These are phyloP conservation scores for Tolypocladium album DNA, from an alignment of 2,329 filamentous ascomycete species.

Conservation along the genomic window DNA sequence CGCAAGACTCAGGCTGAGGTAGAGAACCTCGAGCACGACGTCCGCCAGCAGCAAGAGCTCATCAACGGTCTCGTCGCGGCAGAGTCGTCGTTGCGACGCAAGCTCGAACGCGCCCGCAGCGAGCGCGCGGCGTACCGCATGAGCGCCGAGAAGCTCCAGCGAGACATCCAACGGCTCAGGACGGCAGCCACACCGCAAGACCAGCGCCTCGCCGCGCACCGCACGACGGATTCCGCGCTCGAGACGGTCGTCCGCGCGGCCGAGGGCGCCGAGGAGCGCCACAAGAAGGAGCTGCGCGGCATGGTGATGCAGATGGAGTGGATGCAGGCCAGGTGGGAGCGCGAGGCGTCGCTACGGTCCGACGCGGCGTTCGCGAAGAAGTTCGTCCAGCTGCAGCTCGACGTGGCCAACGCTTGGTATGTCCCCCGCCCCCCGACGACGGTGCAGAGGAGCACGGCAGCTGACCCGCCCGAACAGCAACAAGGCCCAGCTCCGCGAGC, in stretches of 20 bases:
- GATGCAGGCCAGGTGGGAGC: slow-evolving; percentile 69
- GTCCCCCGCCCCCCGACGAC: neutral
- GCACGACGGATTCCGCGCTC: slow-evolving; percentile 38
- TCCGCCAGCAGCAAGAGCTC: slow-evolving; percentile 57
- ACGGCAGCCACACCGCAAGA: slow-evolving; percentile 18
- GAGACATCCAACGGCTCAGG: slow-evolving; percentile 37
- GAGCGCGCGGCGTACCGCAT: slow-evolving; percentile 48
- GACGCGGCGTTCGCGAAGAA: slow-evolving; percentile 81
- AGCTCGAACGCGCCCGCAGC: slow-evolving; percentile 59
- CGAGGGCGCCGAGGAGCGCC: slow-evolving; percentile 54
- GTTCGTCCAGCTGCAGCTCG: slow-evolving; percentile 67
- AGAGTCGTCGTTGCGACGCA: slow-evolving; percentile 51
- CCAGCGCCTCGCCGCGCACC: slow-evolving; percentile 13
- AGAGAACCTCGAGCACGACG: slow-evolving; percentile 61
- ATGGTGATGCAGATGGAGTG: slow-evolving; percentile 84
- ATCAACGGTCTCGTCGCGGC: slow-evolving; percentile 45
- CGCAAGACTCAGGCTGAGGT: slow-evolving; percentile 53
- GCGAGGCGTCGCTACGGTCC: slow-evolving; percentile 70
- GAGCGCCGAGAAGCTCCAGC: slow-evolving; percentile 43
- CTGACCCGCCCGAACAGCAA: slow-evolving; percentile 52
- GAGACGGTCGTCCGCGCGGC: slow-evolving; percentile 48
- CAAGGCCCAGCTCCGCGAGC: slow-evolving; percentile 76
- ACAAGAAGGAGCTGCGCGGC: slow-evolving; percentile 68
- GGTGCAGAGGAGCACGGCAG: neutral
- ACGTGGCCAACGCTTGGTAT: slow-evolving; percentile 81